These are phyloP conservation scores for Umbilicaria muhlenbergii DNA, from an alignment of 495 filamentous ascomycete genomes.

Conservation along the genomic window DNA sequence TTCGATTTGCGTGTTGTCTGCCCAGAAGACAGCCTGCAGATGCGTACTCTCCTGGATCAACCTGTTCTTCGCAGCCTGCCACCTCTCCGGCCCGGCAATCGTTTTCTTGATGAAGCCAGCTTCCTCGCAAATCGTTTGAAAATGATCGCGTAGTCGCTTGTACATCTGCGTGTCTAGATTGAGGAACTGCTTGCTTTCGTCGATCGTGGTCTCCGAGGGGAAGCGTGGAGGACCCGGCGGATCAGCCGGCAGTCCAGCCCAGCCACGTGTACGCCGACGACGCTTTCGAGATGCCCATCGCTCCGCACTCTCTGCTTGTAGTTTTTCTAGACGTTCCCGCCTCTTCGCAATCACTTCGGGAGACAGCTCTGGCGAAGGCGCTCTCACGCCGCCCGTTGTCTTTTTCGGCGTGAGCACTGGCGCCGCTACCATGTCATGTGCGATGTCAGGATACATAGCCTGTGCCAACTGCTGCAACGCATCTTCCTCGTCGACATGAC, in stretches of 20 bases:
- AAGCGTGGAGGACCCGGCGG: constrained; percentile 60
- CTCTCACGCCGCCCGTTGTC: constrained; percentile 25
- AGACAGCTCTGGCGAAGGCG: constrained; percentile 26
- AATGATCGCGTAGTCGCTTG: constrained; percentile 45
- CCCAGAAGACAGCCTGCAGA: constrained; percentile 46
- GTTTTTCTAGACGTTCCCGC: constrained; percentile 35
- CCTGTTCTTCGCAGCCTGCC: constrained; percentile 55
- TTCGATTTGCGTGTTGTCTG: constrained; percentile 30
- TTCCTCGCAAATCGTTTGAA: constrained; percentile 51
- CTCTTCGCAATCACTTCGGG: constrained; percentile 38
- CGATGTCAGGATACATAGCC: background rate
- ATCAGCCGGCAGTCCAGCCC: constrained; percentile 59
- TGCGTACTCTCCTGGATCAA: constrained; percentile 49
- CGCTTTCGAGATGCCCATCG: constrained; percentile 51
- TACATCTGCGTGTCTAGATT: constrained; percentile 48
- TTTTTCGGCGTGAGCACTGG: constrained; percentile 6
- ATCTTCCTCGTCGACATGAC: background rate
- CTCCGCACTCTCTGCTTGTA: constrained; percentile 50
- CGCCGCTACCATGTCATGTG: background rate
- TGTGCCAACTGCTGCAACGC: no score
- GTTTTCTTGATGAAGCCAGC: constrained; percentile 59
- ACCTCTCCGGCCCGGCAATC: constrained; percentile 49
- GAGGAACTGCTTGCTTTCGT: constrained; percentile 59
- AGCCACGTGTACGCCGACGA: constrained; percentile 52
- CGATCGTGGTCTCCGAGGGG: constrained; percentile 67